Percentiles rank a stretch among this genome's conserved stretches.
Conservation (phyloP, 2,329 filamentous ascomycete genomes). For the Xylaria sp. region DNA sequence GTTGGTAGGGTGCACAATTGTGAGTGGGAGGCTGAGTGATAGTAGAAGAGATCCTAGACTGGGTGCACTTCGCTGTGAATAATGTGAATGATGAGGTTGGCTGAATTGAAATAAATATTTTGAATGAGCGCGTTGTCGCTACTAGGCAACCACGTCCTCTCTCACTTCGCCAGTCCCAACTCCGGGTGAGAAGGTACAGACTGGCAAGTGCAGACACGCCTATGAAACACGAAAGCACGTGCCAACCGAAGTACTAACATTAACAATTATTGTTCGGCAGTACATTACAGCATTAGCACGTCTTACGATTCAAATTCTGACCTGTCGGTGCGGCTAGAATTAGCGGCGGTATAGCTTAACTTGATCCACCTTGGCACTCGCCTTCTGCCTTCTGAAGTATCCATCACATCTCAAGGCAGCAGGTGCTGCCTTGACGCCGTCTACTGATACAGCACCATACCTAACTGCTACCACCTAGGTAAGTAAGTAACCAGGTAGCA, state of each 20-base stretch:
- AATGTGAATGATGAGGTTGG: constrained; percentile 1
- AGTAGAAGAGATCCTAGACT: not conserved
- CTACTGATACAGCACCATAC: too few species aligned
- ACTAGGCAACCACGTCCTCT: constrained; percentile 36
- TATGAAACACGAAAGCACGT: constrained; percentile 40
- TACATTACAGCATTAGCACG: constrained; percentile 4
- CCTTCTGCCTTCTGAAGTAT: constrained; percentile 21
- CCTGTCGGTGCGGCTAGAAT: constrained; percentile 19
- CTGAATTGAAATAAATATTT: constrained; percentile 37
- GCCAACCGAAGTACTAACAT: constrained; percentile 20
- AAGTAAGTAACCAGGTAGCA: too few species aligned
- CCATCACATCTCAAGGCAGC: constrained; percentile 35
- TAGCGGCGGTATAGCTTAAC: constrained; percentile 17
- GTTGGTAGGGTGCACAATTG: not conserved
- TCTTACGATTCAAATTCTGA: constrained; percentile 4
- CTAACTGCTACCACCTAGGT: too few species aligned
- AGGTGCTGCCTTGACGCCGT: constrained; percentile 29
- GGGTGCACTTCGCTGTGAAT: not conserved
- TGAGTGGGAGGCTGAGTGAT: not conserved
- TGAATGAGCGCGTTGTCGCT: constrained; percentile 30
- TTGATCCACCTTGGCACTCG: constrained; percentile 17
- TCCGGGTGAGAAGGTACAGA: not conserved
- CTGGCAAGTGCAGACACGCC: not conserved
- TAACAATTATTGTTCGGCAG: constrained; percentile 6
- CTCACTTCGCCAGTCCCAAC: not conserved